Evolutionary conservation across 1,139 yeast species (phyloP).

Genomic region (Ogataea hybrid): DNA sequence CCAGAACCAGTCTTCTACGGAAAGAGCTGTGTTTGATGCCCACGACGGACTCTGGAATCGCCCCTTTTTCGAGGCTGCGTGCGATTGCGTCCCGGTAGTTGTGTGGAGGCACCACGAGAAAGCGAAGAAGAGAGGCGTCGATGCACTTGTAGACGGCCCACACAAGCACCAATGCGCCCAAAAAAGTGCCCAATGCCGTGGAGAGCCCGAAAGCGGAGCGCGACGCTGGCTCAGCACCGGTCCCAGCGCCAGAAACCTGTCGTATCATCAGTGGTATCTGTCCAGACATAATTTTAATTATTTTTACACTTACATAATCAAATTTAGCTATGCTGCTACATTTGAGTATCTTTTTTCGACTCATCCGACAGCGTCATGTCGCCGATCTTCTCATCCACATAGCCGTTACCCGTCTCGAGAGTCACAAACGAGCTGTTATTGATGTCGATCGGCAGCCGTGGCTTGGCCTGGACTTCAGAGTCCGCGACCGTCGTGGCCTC

Average conservation of each 20-base stretch:
- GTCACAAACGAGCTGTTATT: no score
- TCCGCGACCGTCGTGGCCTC: no score
- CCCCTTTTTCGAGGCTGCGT: constrained; percentile 35
- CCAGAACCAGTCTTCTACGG: constrained; percentile 47
- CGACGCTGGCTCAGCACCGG: not conserved
- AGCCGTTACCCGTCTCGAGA: no score
- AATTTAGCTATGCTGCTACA: no score
- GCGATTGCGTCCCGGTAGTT: constrained; percentile 43
- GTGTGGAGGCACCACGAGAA: constrained; percentile 44
- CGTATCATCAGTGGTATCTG: constrained; percentile 3
- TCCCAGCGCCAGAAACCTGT: not conserved
- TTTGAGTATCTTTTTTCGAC: no score
- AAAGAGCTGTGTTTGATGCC: constrained; percentile 40
- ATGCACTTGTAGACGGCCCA: constrained; percentile 18
- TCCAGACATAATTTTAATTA: constrained; percentile 2
- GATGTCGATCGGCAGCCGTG: no score
- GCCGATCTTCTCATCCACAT: no score
- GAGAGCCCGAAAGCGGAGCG: constrained; percentile 12
- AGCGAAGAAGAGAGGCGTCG: constrained; percentile 34
- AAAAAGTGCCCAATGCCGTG: not conserved
- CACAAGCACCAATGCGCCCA: not conserved
- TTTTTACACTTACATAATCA: constrained; percentile 6
- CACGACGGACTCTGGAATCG: constrained; percentile 16
- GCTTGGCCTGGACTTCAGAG: no score
- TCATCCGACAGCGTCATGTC: no score